phyloP scores from a whole-genome alignment of 352 stramenopile genomes.

The Pythium monospermum region DNA sequence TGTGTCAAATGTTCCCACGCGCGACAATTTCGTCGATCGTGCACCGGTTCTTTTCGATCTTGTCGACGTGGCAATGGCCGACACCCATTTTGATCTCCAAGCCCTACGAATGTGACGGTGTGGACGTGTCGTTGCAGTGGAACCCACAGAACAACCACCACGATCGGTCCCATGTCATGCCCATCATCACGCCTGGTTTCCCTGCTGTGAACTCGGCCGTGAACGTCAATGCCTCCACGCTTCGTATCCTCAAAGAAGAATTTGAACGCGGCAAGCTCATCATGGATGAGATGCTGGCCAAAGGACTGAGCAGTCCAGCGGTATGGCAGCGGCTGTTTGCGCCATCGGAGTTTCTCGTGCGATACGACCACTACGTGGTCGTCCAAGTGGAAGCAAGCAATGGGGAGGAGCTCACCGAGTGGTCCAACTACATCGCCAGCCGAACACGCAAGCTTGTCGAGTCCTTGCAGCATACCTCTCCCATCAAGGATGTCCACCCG shows the following conservation, averaged over 20 bases:
- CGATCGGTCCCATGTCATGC: conserved; percentile 80
- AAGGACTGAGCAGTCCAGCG: conserved; percentile 55
- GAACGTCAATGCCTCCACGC: conserved; percentile 77
- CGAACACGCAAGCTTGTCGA: conserved; percentile 83
- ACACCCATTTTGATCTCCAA: conserved; percentile 73
- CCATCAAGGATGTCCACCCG: conserved; percentile 59
- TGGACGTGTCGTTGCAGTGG: conserved; percentile 51
- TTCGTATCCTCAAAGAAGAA: conserved; percentile 71
- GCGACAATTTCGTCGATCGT: conserved; percentile 64
- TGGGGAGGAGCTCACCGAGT: conserved; percentile 59
- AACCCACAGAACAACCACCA: conserved; percentile 66
- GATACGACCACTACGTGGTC: conserved; percentile 79
- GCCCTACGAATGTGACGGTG: conserved; percentile 37
- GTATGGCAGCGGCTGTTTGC: conserved; percentile 77
- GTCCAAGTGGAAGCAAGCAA: conserved; percentile 50
- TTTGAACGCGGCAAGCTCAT: conserved; percentile 68
- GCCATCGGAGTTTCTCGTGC: conserved; percentile 71
- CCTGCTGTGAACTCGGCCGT: conserved; percentile 79
- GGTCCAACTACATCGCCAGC: conserved; percentile 73
- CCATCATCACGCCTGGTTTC: conserved; percentile 84
- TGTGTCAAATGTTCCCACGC: conserved; percentile 85
- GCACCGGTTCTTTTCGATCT: conserved; percentile 76
- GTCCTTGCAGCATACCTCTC: conserved; percentile 62
- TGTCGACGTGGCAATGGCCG: conserved; percentile 77
- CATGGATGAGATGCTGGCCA: conserved; percentile 62